Percentiles rank a stretch among this genome's conserved stretches.
Evolutionary conservation across 768 basidiomycete species (phyloP).

Genomic region (Leccinum longicurvipes): DNA sequence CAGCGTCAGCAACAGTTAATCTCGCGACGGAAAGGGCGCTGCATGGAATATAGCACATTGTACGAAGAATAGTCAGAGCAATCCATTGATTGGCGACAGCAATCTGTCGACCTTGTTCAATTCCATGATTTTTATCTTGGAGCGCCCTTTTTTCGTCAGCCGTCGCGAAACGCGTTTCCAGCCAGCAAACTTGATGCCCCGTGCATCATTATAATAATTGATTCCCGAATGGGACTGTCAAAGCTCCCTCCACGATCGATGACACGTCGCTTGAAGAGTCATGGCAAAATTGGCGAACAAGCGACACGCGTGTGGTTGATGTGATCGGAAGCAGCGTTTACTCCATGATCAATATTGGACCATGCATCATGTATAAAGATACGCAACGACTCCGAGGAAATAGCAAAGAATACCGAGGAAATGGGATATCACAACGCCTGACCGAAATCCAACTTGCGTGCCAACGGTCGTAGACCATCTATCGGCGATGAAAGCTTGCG

Average conservation of each 20-base stretch:
- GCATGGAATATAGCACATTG: background rate
- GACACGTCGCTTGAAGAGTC: background rate
- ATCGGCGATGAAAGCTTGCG: slow-evolving; percentile 61
- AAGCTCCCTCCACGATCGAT: background rate
- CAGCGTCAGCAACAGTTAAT: background rate
- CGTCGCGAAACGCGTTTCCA: background rate
- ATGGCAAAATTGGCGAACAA: background rate
- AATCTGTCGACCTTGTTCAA: too few species aligned
- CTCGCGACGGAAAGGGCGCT: background rate
- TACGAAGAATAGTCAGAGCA: background rate
- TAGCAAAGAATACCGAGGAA: background rate
- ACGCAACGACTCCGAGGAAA: background rate
- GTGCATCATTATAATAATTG: background rate
- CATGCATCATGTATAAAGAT: background rate
- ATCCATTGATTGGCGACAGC: background rate
- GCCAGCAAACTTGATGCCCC: background rate
- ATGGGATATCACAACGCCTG: slow-evolving; percentile 29
- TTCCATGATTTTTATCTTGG: too few species aligned
- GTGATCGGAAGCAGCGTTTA: background rate
- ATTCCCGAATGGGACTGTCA: background rate
- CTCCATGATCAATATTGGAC: background rate
- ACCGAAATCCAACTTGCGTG: slow-evolving; percentile 71
- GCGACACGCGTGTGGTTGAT: background rate
- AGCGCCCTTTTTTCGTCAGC: background rate
- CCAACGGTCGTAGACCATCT: slow-evolving; percentile 56